Conservation (phyloP, 2,329 filamentous ascomycete genomes). For the Diplodia sapinea region DNA sequence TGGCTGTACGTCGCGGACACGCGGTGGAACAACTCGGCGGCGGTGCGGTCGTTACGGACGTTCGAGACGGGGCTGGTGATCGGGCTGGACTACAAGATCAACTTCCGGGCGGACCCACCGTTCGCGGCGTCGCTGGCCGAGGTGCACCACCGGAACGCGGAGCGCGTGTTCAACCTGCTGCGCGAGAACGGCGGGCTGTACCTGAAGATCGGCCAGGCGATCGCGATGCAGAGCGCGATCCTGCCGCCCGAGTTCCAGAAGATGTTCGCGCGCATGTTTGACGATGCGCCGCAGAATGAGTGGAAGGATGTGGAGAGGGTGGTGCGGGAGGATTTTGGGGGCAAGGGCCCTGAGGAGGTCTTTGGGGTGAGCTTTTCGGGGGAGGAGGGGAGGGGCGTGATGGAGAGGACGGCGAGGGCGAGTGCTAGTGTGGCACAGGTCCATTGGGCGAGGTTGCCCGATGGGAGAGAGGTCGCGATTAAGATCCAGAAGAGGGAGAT, state of each 20-base stretch:
- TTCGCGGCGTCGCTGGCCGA: constrained; percentile 75
- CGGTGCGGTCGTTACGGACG: constrained; percentile 79
- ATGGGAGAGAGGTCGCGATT: constrained; percentile 90
- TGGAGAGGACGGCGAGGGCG: constrained; percentile 74
- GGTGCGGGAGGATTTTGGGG: constrained; percentile 86
- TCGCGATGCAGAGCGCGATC: constrained; percentile 96
- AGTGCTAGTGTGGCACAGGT: constrained; percentile 96
- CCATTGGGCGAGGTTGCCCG: constrained; percentile 85
- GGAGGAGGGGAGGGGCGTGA: constrained; percentile 66
- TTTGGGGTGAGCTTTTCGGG: constrained; percentile 86
- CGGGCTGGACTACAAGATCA: constrained; percentile 93
- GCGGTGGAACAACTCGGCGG: constrained; percentile 76
- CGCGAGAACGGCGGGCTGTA: constrained; percentile 90
- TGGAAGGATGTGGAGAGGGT: constrained; percentile 88
- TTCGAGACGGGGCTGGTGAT: constrained; percentile 80
- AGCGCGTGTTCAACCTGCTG: constrained; percentile 80
- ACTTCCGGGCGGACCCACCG: constrained; percentile 82
- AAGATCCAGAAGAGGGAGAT: constrained; percentile 98
- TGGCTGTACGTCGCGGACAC: constrained; percentile 71
- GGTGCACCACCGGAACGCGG: constrained; percentile 82
- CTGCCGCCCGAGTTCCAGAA: constrained; percentile 92
- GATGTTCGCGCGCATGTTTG: constrained; percentile 97
- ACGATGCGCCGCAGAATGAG: constrained; percentile 91
- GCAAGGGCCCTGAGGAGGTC: constrained; percentile 81
- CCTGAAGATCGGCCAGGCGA: constrained; percentile 96